These are phyloP conservation scores for Medicago arabica DNA, from an alignment of 306 rosid genomes.

Conservation along the genomic window DNA sequence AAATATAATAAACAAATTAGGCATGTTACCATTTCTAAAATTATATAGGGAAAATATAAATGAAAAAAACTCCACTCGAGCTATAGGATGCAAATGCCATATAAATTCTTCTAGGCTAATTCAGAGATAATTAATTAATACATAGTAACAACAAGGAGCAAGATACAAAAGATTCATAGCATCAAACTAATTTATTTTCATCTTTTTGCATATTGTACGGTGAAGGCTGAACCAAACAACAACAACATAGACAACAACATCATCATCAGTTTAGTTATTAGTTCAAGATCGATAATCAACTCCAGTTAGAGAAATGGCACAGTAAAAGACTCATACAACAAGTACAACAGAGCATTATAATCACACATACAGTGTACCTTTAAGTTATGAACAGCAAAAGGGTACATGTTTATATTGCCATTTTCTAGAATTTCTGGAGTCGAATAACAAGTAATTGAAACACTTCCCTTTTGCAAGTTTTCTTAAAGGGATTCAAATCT, in stretches of 20 bases:
- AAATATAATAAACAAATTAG: neutral
- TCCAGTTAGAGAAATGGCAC: neutral
- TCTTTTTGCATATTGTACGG: too few relatives aligned
- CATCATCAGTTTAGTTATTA: too few relatives aligned
- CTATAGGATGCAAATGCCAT: neutral
- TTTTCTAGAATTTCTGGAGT: neutral
- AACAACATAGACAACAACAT: too few relatives aligned
- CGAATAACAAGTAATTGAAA: neutral
- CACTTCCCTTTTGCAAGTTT: neutral
- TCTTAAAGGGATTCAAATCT: neutral
- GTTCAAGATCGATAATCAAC: neutral
- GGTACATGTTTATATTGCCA: neutral
- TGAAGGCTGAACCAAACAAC: too few relatives aligned
- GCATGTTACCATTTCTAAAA: neutral
- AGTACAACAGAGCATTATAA: neutral
- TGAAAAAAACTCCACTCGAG: neutral
- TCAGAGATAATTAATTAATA: too few relatives aligned
- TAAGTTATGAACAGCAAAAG: neutral
- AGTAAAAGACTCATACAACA: neutral
- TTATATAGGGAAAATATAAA: too few relatives aligned
- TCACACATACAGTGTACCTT: neutral
- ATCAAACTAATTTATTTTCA: too few relatives aligned
- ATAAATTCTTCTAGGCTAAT: neutral
- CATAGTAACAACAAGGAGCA: too few relatives aligned
- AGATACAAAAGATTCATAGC: too few relatives aligned